Evolutionary conservation across 1,284 basidiomycete genomes (phyloP).

Genomic region (Cystobasidium sp.): DNA sequence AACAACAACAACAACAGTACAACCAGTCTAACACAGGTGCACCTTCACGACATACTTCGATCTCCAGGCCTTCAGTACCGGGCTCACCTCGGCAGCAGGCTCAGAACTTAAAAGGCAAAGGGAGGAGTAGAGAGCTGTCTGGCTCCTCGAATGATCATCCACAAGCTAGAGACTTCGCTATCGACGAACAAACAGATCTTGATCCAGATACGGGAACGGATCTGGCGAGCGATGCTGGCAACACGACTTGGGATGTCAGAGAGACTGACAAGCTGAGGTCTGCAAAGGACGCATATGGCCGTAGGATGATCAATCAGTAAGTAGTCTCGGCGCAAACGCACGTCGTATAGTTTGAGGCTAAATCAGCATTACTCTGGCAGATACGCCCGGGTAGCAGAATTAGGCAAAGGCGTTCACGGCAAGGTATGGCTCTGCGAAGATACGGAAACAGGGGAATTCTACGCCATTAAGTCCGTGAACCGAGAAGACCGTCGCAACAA

Average conservation of each 20-base stretch:
- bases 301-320: constrained; percentile 54
- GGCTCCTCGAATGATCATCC: constrained; percentile 5
- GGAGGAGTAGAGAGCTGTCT: constrained; percentile 14
- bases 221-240: constrained; percentile 34
- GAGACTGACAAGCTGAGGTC: constrained; percentile 51
- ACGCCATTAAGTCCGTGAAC: constrained; percentile 52
- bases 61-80: not conserved
- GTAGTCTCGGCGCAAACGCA: not conserved
- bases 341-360: not conserved
- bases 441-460: constrained; percentile 49
- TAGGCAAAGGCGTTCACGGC: constrained; percentile 53
- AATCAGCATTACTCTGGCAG: constrained; percentile 5
- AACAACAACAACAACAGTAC: not conserved
- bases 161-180: not conserved
- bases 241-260: constrained; percentile 21
- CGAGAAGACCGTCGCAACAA: constrained; percentile 50
- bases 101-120: not conserved
- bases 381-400: constrained; percentile 51
- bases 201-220: constrained; percentile 22
- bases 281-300: constrained; percentile 50
- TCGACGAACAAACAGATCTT: not conserved
- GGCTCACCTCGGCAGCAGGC: constrained; percentile 1
- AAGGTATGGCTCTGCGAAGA: constrained; percentile 55
- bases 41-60: not conserved
- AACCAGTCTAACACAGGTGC: not conserved